Base-by-base conservation (phyloP, 2,329 filamentous ascomycete species). In the Lasiodiplodia hormozganensis region DNA sequence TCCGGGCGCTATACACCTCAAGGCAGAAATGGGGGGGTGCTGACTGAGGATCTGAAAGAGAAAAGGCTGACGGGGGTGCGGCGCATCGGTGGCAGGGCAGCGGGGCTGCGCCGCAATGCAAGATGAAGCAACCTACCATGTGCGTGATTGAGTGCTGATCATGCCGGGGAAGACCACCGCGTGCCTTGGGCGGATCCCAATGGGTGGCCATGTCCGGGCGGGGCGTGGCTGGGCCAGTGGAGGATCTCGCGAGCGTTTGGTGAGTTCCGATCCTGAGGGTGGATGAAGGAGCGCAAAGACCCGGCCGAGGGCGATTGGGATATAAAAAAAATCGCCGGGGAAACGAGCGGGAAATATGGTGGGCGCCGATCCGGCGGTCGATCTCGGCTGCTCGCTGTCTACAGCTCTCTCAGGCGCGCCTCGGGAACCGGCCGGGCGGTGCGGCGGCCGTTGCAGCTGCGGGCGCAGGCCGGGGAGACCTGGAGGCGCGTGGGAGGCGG, bases 121-220 rank as follows among this genome's bases (percentile, higher is more conserved):
- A 52, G 60, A 64, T 64, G 60, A 64, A 64, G 60, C 60, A 64
- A 52, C 60, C 60, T 64, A 52, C 60, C 60, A 38, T 52, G 60
- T 51, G 43, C 43, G 60, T 64, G 60, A 64, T 64, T 64, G 60
- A 64, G 43, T 64, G 60, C 60, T 64, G 60, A 64, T 64, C 60
- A 52, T 47, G 60, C 23, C 40, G 36, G 38, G 56, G 56, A 47
- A 60, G 56, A 38, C 56, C 56, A 28, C 34, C 56, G 40, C 57
- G 57, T 62, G 57, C 57, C 56, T 51, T 47, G 38, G 57, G 57
- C 57, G 40, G 38, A 11, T 18, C 57, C 57, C 57, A 49, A 62
- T 34, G 57, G 40, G 57, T 51, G 40, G 23, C 8, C 57, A 62
- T 47, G 38, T 62, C 57, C 57, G 57, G 38, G 16, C n/a, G 36